These are phyloP conservation scores for Solanum aculeatissimum DNA, from an alignment of 305 asterid species.

Conservation along the genomic window DNA sequence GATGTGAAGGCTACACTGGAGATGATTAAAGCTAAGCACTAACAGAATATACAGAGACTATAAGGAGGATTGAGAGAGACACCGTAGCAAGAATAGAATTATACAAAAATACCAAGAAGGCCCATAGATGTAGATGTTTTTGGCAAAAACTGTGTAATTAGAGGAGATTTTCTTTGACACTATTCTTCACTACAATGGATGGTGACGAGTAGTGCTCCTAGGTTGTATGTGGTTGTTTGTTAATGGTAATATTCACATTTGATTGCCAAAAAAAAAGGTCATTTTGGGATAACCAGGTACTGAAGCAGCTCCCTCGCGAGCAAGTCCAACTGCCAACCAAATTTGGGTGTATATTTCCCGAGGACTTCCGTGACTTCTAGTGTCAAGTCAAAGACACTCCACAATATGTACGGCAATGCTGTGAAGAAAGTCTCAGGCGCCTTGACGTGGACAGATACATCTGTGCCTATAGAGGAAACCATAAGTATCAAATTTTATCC, in stretches of 20 bases:
- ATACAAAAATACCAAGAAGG: too few relatives aligned
- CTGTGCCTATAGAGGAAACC: conserved; percentile 51
- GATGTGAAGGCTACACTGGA: too few relatives aligned
- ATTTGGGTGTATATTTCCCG: conserved; percentile 22
- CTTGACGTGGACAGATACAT: conserved; percentile 32
- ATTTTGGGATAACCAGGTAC: conserved; percentile 18
- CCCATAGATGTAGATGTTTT: too few relatives aligned
- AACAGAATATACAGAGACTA: too few relatives aligned
- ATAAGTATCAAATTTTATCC: conserved; percentile 9
- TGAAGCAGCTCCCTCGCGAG: conserved; percentile 34
- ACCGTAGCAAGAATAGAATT: too few relatives aligned
- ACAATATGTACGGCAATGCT: conserved; percentile 26
- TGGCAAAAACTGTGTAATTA: too few relatives aligned
- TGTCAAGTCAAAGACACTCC: conserved; percentile 27
- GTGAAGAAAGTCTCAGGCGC: conserved; percentile 40
- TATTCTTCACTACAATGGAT: too few relatives aligned
- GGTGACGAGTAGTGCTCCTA: neutral
- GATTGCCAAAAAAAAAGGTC: neutral
- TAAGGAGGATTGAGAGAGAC: too few relatives aligned
- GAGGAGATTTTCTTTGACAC: too few relatives aligned
- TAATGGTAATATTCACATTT: neutral
- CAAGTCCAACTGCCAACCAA: conserved; percentile 36
- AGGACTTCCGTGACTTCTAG: neutral
- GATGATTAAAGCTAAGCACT: too few relatives aligned
- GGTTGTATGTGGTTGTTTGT: neutral